These are phyloP conservation scores for Trichaptum fuscoviolaceum DNA, from an alignment of 768 basidiomycete genomes.

Conservation along the genomic window DNA sequence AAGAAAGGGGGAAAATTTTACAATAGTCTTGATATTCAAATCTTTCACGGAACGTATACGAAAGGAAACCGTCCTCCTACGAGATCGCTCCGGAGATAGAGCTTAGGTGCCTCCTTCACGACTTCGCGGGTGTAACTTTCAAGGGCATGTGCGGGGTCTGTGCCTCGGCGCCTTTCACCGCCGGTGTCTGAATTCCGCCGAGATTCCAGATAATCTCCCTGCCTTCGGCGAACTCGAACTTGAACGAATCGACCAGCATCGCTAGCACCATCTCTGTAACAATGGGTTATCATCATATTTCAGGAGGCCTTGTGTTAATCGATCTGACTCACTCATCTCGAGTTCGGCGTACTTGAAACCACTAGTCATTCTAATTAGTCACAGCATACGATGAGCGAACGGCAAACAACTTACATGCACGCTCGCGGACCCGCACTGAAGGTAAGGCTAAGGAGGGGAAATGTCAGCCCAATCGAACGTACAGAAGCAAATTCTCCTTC, in stretches of 20 bases:
- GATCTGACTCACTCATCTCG: conserved; percentile 15
- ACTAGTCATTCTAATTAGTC: background rate
- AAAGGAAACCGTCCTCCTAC: background rate
- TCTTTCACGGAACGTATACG: background rate
- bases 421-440: conserved; percentile 39
- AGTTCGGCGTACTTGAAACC: conserved; percentile 16
- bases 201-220: conserved; percentile 26
- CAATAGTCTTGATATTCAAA: no score
- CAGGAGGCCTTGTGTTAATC: background rate
- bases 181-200: conserved; percentile 24
- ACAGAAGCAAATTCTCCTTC: background rate
- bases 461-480: background rate
- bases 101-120: background rate
- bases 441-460: conserved; percentile 30
- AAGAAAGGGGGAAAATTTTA: background rate
- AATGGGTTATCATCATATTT: conserved; percentile 5
- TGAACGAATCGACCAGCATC: conserved; percentile 21
- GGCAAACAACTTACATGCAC: conserved; percentile 34
- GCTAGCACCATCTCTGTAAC: conserved; percentile 24
- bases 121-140: conserved; percentile 10
- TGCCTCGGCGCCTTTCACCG: conserved; percentile 14
- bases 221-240: conserved; percentile 18
- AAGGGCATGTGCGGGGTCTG: conserved; percentile 21
- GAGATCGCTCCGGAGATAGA: background rate
- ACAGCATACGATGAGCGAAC: background rate